Evolutionary conservation across 768 basidiomycete genomes (phyloP).

Genomic region (Daedaleopsis nitida): DNA sequence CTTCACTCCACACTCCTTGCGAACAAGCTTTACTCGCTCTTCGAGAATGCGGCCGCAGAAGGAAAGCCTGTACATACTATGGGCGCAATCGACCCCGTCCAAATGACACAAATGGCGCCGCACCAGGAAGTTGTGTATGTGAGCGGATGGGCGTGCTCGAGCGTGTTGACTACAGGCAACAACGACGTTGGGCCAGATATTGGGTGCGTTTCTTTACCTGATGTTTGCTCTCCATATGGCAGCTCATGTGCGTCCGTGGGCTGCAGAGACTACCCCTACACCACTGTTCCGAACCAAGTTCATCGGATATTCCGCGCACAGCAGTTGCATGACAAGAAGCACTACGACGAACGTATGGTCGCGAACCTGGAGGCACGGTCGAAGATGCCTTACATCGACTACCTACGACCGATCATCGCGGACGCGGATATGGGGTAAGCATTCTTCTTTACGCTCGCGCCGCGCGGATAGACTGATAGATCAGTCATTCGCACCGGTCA

Average conservation of each 20-base stretch:
- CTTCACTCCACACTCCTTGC: conserved; percentile 78
- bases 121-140: conserved; percentile 88
- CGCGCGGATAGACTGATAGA: neutral
- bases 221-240: neutral
- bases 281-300: conserved; percentile 95
- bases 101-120: conserved; percentile 92
- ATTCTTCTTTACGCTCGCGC: no score
- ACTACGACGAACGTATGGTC: conserved; percentile 83
- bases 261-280: conserved; percentile 91
- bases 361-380: conserved; percentile 62
- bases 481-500: conserved; percentile 33
- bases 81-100: conserved; percentile 92
- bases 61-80: conserved; percentile 83
- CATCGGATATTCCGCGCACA: conserved; percentile 91
- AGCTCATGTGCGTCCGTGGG: neutral
- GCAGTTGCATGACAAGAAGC: conserved; percentile 90
- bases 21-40: conserved; percentile 76
- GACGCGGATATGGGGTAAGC: conserved; percentile 92
- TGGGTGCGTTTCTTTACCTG: conserved; percentile 48
- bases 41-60: conserved; percentile 62
- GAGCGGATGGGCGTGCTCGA: conserved; percentile 91
- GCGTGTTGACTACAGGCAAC: conserved; percentile 83
- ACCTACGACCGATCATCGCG: conserved; percentile 90
- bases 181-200: conserved; percentile 94
- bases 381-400: conserved; percentile 81